These are phyloP conservation scores for Zymoseptoria passerinii DNA, from an alignment of 2,329 filamentous ascomycete genomes.

Conservation along the genomic window DNA sequence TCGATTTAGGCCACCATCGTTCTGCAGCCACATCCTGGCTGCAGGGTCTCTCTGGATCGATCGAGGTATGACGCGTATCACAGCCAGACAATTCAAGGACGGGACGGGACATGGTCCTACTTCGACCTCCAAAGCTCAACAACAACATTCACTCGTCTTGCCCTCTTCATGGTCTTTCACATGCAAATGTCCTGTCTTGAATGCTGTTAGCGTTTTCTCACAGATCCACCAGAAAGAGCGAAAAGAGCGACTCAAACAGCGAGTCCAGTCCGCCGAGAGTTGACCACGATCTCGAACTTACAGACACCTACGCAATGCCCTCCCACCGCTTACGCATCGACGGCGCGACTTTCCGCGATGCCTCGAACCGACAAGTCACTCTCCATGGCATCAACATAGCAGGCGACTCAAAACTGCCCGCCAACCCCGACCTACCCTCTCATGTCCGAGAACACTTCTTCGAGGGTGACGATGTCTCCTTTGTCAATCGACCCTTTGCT, in stretches of 20 bases:
- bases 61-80: background rate
- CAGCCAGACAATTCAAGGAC: background rate
- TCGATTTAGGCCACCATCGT: no score
- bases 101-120: background rate
- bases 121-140: background rate
- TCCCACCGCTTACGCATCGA: constrained; percentile 65
- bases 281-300: background rate
- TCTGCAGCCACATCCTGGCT: no score
- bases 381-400: constrained; percentile 92
- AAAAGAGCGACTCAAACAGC: background rate
- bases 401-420: constrained; percentile 82
- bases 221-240: background rate
- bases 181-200: background rate
- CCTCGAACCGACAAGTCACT: constrained; percentile 72
- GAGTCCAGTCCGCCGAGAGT: background rate
- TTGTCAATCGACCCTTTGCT: constrained; percentile 76
- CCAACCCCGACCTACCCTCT: constrained; percentile 70
- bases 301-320: constrained; percentile 8
- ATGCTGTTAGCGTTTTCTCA: background rate
- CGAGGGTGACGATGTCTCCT: constrained; percentile 83
- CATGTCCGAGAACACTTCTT: constrained; percentile 75
- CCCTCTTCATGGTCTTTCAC: background rate
- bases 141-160: background rate
- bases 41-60: background rate
- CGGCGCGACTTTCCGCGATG: constrained; percentile 74